Evolutionary conservation across 768 basidiomycete genomes (phyloP).

Genomic region (Leccinum boreale): DNA sequence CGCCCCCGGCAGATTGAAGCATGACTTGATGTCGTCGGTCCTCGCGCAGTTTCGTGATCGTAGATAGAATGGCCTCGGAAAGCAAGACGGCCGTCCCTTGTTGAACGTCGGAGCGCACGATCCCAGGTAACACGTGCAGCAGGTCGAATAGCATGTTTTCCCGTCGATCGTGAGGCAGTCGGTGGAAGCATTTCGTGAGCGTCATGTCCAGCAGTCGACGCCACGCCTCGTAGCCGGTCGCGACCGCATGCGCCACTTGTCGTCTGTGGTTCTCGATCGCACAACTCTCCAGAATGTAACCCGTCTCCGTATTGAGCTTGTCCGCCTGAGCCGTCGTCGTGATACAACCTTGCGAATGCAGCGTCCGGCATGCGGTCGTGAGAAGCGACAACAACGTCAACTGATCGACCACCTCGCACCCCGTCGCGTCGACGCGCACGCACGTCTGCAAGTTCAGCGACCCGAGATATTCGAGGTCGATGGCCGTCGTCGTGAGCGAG

Average conservation of each 20-base stretch:
- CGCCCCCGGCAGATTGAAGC: slow-evolving; percentile 61
- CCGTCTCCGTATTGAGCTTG: slow-evolving; percentile 64
- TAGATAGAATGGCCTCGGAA: slow-evolving; percentile 76
- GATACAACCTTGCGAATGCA: slow-evolving; percentile 68
- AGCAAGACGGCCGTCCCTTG: slow-evolving; percentile 78
- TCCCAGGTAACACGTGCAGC: slow-evolving; percentile 75
- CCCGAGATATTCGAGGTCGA: slow-evolving; percentile 61
- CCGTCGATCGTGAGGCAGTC: slow-evolving; percentile 74
- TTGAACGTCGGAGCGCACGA: slow-evolving; percentile 62
- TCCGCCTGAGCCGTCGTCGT: slow-evolving; percentile 61
- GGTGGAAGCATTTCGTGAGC: slow-evolving; percentile 82
- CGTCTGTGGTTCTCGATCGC: slow-evolving; percentile 87
- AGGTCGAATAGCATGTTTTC: slow-evolving; percentile 92
- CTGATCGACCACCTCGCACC: slow-evolving; percentile 83
- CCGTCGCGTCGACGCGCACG: slow-evolving; percentile 59
- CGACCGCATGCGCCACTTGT: slow-evolving; percentile 69
- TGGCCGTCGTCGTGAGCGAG: slow-evolving; percentile 52
- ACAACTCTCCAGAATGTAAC: slow-evolving; percentile 79
- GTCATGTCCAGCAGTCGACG: slow-evolving; percentile 79
- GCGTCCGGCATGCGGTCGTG: slow-evolving; percentile 50
- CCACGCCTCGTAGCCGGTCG: slow-evolving; percentile 80
- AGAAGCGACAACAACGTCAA: slow-evolving; percentile 65
- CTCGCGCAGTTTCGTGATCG: slow-evolving; percentile 86
- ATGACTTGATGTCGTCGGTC: slow-evolving; percentile 69
- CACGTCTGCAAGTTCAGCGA: slow-evolving; percentile 70